Evolutionary conservation across 441 rosid genomes (phyloP).

Genomic region (Bruguiera hainesii): DNA sequence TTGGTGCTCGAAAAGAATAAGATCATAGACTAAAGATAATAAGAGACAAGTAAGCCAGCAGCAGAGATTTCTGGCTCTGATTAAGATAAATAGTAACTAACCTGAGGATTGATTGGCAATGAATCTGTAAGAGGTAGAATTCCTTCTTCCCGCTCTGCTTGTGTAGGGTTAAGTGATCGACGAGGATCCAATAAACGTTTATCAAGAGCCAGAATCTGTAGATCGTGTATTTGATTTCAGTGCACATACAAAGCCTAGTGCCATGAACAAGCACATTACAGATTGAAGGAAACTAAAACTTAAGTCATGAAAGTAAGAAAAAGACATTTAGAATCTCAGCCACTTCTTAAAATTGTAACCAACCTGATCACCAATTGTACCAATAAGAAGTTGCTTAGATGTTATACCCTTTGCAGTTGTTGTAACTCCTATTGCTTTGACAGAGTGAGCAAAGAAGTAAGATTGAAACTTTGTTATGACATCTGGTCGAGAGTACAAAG

Average conservation of each 20-base stretch:
- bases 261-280: not conserved
- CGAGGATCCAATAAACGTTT: conserved; percentile 98
- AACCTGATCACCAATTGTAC: conserved; percentile 91
- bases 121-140: conserved; percentile 89
- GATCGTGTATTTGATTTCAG: conserved; percentile 19
- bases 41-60: not conserved
- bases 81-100: conserved; percentile 24
- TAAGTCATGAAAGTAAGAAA: conserved; percentile 1
- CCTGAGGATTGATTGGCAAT: conserved; percentile 94
- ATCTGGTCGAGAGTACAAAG: conserved; percentile 87
- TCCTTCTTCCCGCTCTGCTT: conserved; percentile 98
- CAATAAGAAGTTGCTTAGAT: conserved; percentile 97
- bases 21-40: not conserved
- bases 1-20: not conserved
- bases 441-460: conserved; percentile 86
- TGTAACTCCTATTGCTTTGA: conserved; percentile 85
- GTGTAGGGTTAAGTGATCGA: conserved; percentile 81
- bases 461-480: conserved; percentile 86
- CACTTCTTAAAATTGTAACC: conserved; percentile 19
- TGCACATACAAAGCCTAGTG: not conserved
- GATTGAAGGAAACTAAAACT: conserved; percentile 3
- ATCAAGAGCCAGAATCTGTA: conserved; percentile 93
- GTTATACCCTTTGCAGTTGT: conserved; percentile 96
- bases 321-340: conserved; percentile 1
- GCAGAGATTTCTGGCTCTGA: conserved; percentile 2